A percentile compares a stretch with the other conserved stretches of the same genome.
Conservation (phyloP, 78 protist species). For the Emiliania huxleyi region DNA sequence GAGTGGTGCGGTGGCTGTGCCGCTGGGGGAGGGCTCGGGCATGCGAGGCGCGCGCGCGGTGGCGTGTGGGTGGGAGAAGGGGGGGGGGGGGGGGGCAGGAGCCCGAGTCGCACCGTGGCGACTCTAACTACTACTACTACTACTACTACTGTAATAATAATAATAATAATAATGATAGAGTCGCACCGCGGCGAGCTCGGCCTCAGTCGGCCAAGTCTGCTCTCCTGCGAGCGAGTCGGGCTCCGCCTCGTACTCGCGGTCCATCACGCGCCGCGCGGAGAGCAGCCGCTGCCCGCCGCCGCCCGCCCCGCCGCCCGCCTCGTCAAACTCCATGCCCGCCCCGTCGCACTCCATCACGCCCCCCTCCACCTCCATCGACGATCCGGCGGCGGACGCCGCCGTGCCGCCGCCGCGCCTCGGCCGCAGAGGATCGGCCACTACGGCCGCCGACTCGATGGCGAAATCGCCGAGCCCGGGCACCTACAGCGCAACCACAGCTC, state of each 20-base stretch:
- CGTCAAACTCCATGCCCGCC: not conserved
- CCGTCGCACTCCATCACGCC: slow-evolving; percentile 1
- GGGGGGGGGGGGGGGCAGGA: no score
- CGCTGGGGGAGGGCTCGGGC: no score
- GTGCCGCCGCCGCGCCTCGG: not conserved
- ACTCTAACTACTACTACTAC: no score
- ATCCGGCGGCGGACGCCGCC: not conserved
- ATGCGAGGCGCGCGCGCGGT: no score
- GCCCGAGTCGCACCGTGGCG: no score
- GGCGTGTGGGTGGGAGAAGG: no score
- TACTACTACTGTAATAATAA: no score
- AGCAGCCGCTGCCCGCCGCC: not conserved
- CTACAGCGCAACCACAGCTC: no score
- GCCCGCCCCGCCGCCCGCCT: no score
- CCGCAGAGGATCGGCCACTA: not conserved
- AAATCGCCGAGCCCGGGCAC: not conserved
- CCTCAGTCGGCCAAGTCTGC: slow-evolving; percentile 74
- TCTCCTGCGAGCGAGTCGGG: slow-evolving; percentile 36
- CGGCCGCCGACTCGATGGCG: no score
- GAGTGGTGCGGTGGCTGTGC: no score
- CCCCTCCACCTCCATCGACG: slow-evolving; percentile 6
- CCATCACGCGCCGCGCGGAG: slow-evolving; percentile 60
- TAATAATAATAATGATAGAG: no score
- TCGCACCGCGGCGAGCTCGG: slow-evolving; percentile 64
- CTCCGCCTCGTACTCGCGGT: not conserved